Evolutionary conservation across 2,329 filamentous ascomycete genomes (phyloP), one percentile per base, ranked within the genome.

Genomic region (Didymella exigua): DNA sequence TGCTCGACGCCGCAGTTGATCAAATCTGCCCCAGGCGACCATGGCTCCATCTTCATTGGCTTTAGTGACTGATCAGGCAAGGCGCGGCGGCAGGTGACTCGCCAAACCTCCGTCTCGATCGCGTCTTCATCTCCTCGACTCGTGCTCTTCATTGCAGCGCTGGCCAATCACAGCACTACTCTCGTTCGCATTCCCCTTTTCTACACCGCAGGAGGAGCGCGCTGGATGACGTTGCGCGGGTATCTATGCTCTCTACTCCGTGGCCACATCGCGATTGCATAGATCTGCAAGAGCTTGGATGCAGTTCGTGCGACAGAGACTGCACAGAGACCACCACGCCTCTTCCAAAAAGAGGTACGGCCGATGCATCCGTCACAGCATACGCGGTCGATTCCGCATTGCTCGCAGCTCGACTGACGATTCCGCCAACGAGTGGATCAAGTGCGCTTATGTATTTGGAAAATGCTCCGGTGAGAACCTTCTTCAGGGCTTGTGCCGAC

Each of bases 111-210:
- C 64, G 56, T 58, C 54, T 18, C 31, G 60, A 59, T 61, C 61
- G 60, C 65, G 56, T 63, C 68, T 61, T 74, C 71, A 75, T 74
- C 64, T 73, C 69, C 68, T 61, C 63, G 71, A 74, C 63, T 73
- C 71, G 56, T 61, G 62, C 48, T 30, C 14, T 29, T 27, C 33
- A 29, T 34, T 21, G 31, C n/a, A 3, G 27, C 37, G 8, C 13
- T 33, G 26, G 49, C 68, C 67, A 71, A 71, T 70, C 64, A 66
- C 29, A 49, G 24, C 56, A 30, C 9, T 7, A 13, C 41, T n/a
- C 10, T 37, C n/a, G 9, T 37, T 16, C 26, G 29, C 41, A 47
- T 60, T 49, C 59, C 64, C 58, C 58, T 63, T 57, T 53, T 47
- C 47, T 38, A 49, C 49, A 51, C 31, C 33, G 43, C 44, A 43